phyloP scores from a whole-genome alignment of 2,329 filamentous ascomycete genomes.

The Falciphora oryzae region DNA sequence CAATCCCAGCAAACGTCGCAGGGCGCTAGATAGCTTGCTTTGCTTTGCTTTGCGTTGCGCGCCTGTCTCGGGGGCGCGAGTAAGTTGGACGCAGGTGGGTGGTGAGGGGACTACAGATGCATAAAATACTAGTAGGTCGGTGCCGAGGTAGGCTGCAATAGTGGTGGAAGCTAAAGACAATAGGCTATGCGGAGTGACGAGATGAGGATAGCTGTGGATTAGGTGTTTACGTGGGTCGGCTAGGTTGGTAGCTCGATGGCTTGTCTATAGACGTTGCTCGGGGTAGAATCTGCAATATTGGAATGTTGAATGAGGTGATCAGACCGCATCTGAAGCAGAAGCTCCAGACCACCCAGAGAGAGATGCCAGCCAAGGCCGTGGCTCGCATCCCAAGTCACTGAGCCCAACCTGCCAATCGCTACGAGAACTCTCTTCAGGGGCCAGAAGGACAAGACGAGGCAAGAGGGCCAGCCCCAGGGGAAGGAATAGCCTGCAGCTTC shows the following conservation, averaged over 20 bases:
- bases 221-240: not conserved
- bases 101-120: too few relatives aligned
- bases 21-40: not conserved
- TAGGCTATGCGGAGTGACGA: too few relatives aligned
- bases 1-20: not conserved
- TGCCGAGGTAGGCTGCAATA: not conserved
- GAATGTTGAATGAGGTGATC: not conserved
- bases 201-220: not conserved
- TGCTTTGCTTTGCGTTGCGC: too few relatives aligned
- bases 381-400: too few relatives aligned
- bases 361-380: too few relatives aligned
- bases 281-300: too few relatives aligned
- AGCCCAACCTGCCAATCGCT: not conserved
- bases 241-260: too few relatives aligned
- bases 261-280: too few relatives aligned
- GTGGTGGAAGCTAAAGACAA: not conserved
- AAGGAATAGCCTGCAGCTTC: conserved; percentile 4
- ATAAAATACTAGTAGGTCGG: too few relatives aligned
- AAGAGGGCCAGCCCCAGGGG: not conserved
- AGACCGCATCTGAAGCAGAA: not conserved
- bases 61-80: not conserved
- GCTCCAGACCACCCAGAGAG: too few relatives aligned
- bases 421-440: not conserved
- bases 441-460: not conserved
- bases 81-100: not conserved